Evolutionary conservation across 2,329 filamentous ascomycete genomes (phyloP), one percentile per base, ranked within the genome.

Genomic region (Colletotrichum destructivum): DNA sequence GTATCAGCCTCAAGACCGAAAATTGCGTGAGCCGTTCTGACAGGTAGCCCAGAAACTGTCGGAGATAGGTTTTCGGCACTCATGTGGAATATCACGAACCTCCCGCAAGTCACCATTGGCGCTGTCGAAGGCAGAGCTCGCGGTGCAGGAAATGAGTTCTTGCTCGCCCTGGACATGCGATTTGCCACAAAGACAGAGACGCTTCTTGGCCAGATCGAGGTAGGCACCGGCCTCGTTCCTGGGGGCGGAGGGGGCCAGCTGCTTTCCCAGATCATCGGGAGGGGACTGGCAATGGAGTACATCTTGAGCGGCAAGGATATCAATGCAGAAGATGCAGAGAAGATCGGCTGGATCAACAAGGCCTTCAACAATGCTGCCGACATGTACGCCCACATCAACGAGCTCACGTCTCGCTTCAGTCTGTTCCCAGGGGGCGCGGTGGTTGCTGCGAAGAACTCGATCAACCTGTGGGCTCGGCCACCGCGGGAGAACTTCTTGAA

Each of bases 311-410:
- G 62, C 35, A 55, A 64, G n/a, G 62, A 56, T 13, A 55, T 64
- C 40, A 35, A 21, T 13, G 62, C 49, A n/a, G 16, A 35, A 52
- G 49, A 56, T 6, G 62, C 62, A 11, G 62, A 40, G 49, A 40
- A 40, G 35, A 64, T 64, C 35, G 62, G 62, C n/a, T 64, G 62
- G 62, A 55, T 55, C 38, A 64, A 64, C 49, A 64, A 64, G 23
- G 35, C 62, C 5, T 64, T 64, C 38, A 26, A 40, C 51, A 42
- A 51, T 21, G 55, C 62, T 40, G 49, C 52, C 35, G 62, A 54
- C 13, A 55, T 64, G 49, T 55, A 64, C 21, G 49, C 51, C 16
- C 35, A 64, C 3, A 56, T 56, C 49, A 11, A 55, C 7, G 40
- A 38, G 8, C 62, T 64, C 16, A 55, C 49, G 13, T 42, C 47